phyloP scores from a whole-genome alignment of 371 early-diverging fungal species.

The Sporodiniella umbellata region DNA sequence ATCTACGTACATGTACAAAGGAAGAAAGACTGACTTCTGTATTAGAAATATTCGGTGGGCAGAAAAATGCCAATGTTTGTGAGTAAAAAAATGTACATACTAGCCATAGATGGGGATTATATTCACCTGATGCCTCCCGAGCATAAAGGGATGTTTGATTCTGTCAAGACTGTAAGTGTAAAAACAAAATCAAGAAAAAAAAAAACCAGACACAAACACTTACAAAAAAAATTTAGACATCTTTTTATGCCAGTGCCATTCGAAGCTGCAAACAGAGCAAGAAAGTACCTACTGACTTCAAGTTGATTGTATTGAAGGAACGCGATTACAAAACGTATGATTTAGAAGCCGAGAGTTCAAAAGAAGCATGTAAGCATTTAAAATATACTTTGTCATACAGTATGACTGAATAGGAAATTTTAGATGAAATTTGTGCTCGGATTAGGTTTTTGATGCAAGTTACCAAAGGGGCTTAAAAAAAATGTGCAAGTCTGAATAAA shows the following conservation, averaged over 20 bases:
- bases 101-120: constrained; percentile 93
- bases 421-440: constrained; percentile 46
- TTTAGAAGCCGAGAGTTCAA: constrained; percentile 68
- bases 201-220: too few species aligned
- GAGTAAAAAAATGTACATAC: constrained; percentile 77
- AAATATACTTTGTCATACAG: not conserved
- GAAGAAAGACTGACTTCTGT: not conserved
- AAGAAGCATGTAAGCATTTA: constrained; percentile 64
- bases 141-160: constrained; percentile 76
- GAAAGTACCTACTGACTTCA: constrained; percentile 73
- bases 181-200: too few species aligned
- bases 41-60: constrained; percentile 65
- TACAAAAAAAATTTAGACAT: constrained; percentile 49
- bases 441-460: constrained; percentile 44
- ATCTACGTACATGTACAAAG: not conserved
- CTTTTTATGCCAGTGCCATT: constrained; percentile 78
- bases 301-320: constrained; percentile 64
- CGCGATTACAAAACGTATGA: constrained; percentile 76
- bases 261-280: constrained; percentile 76
- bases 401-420: not conserved
- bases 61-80: constrained; percentile 80
- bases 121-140: constrained; percentile 88
- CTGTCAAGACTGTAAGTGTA: constrained; percentile 74
- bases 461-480: constrained; percentile 25
- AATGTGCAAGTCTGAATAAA: not conserved